Base-by-base conservation (phyloP, 768 basidiomycete species). In the Trametes sanguinea region DNA sequence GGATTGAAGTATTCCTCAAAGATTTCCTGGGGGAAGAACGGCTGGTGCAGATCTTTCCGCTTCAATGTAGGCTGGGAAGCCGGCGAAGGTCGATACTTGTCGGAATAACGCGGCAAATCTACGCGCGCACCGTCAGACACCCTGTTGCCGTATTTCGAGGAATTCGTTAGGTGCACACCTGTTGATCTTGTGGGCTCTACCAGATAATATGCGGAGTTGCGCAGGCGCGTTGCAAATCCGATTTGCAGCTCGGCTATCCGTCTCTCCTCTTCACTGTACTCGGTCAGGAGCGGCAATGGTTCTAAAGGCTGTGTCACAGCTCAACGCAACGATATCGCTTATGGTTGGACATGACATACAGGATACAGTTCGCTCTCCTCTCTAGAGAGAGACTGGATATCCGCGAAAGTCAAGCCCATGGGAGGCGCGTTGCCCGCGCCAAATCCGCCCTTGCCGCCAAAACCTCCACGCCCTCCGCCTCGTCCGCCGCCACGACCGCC, bases 71-170 rank as follows among this genome's bases (percentile, higher is more conserved):
- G 89, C 59, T 86, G 86, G 1, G 82, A 80, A 6, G 80, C 69
- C 6, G 77, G 72, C 7, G 85, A 85, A 2, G 87, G 84, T 6
- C 87, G 82, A 72, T 93, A 92, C 74, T 90, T 91, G 74, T 94
- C 92, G 16, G 90, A 92, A 71, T 92, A 94, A 32, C 89, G 85
- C 45, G 88, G 85, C 4, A 94, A 75, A 45, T 92, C 92, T 90
- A 66, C 29, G 63, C 35, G 35, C 11, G 11, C 35, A 6, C 35
- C 35, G 35, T 37, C 35, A 37, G 35, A 37, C 11, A 22, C 22
- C 22, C 22, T 22, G 57, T 63, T 54, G 14, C 17, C 17, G 47
- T 39, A 54, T 42, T 42, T 57, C 14, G 51, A 48, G 8, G 50
- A 16, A 54, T 39, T 39, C 33, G 39, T 7, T 2, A 2, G 5